Percentiles rank a stretch among this genome's conserved stretches.
phyloP scores from a whole-genome alignment of 768 basidiomycete genomes.

The Udeniomyces megalosporus region DNA sequence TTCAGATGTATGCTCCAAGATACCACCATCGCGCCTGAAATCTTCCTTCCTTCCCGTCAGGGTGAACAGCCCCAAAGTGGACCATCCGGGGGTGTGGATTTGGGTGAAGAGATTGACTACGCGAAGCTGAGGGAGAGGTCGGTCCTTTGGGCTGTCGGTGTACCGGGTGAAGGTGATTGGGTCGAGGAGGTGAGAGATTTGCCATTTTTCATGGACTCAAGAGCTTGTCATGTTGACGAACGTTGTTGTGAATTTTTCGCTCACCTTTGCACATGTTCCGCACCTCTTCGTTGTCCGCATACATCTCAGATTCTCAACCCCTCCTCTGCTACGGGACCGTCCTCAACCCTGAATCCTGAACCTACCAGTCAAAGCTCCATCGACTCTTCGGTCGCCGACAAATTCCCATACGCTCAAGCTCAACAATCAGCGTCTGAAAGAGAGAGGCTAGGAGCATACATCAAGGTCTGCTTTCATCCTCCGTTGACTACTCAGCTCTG shows the following conservation, averaged over 20 bases:
- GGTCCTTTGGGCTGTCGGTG: constrained; percentile 20
- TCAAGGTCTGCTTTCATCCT: constrained; percentile 1
- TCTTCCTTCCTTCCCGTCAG: constrained; percentile 16
- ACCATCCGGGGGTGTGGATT: neutral
- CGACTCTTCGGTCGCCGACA: constrained; percentile 4
- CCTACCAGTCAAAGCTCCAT: neutral
- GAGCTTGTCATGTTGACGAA: neutral
- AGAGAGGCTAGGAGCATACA: constrained; percentile 4
- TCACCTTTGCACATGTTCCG: neutral
- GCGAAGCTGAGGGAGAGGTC: constrained; percentile 21
- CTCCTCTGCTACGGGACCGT: neutral
- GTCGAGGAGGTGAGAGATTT: constrained; percentile 16
- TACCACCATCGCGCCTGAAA: constrained; percentile 21
- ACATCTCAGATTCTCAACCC: neutral
- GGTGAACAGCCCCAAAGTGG: neutral
- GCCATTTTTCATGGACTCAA: neutral
- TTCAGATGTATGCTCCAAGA: constrained; percentile 27
- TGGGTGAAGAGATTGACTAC: constrained; percentile 20
- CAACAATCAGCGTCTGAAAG: neutral
- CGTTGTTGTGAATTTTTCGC: neutral
- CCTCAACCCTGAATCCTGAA: neutral
- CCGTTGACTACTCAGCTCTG: neutral
- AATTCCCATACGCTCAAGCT: constrained; percentile 9
- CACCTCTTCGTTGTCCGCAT: neutral
- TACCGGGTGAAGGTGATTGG: constrained; percentile 23